phyloP scores from a whole-genome alignment of 192 early-diverging fungal species.

The Umbelopsis isabellina region DNA sequence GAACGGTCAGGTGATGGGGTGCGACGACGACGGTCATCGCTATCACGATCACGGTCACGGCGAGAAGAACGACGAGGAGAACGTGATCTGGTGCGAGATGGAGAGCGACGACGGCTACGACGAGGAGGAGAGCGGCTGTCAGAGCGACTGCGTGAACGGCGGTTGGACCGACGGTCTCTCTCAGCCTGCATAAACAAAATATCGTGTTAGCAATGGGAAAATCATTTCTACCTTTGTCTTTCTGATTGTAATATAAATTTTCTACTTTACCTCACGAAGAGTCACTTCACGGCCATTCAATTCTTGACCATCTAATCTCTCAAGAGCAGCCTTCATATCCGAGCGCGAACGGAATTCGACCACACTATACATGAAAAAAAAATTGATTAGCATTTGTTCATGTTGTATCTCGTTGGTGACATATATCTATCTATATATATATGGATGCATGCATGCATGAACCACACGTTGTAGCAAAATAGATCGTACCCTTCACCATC shows the following conservation, averaged over 20 bases:
- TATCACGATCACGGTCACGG: slow-evolving; percentile 25
- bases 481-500: slow-evolving; percentile 77
- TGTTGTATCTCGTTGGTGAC: neutral
- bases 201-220: slow-evolving; percentile 44
- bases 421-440: neutral
- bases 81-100: slow-evolving; percentile 44
- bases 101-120: slow-evolving; percentile 50
- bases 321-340: slow-evolving; percentile 85
- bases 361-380: slow-evolving; percentile 53
- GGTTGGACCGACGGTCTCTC: slow-evolving; percentile 45
- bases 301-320: slow-evolving; percentile 78
- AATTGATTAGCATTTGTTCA: neutral
- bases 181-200: neutral
- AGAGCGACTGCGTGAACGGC: slow-evolving; percentile 47
- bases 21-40: slow-evolving; percentile 12
- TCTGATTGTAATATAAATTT: slow-evolving; percentile 1
- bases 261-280: slow-evolving; percentile 65
- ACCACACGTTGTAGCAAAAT: neutral
- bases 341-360: slow-evolving; percentile 85
- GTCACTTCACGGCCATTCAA: slow-evolving; percentile 68
- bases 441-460: neutral
- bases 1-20: slow-evolving; percentile 26
- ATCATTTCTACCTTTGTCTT: slow-evolving; percentile 41
- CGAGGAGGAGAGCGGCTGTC: slow-evolving; percentile 38
- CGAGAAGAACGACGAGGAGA: slow-evolving; percentile 36